Evolutionary conservation across 495 filamentous ascomycete genomes (phyloP).

Genomic region (Melanomma pulvis-pyrius): DNA sequence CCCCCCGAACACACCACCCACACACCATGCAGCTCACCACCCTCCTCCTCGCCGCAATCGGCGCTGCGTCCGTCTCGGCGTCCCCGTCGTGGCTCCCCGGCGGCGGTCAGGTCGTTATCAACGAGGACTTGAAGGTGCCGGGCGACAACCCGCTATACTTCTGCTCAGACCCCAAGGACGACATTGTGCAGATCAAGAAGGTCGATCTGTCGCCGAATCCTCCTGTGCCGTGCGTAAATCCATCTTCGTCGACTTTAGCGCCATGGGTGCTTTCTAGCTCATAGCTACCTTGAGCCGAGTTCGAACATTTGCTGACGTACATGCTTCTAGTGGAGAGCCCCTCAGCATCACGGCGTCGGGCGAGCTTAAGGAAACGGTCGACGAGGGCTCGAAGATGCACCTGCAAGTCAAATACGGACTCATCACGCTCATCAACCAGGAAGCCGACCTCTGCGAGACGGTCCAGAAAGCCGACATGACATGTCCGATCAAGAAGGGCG

Average conservation of each 20-base stretch:
- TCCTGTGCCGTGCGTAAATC: constrained; percentile 71
- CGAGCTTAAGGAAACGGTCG: constrained; percentile 65
- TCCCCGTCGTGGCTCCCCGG: constrained; percentile 25
- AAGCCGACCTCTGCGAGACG: constrained; percentile 83
- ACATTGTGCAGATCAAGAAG: constrained; percentile 72
- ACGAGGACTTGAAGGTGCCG: constrained; percentile 56
- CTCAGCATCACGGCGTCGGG: constrained; percentile 80
- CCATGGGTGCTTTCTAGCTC: neutral
- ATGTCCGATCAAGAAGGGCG: constrained; percentile 82
- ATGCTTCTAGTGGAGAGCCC: constrained; percentile 66
- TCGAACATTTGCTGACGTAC: neutral
- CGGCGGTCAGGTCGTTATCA: constrained; percentile 38
- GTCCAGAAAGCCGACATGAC: constrained; percentile 82
- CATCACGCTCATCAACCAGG: constrained; percentile 81
- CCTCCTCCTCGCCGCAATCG: constrained; percentile 23
- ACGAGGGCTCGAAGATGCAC: constrained; percentile 75
- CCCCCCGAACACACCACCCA: neutral
- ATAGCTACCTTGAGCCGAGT: neutral
- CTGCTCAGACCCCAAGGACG: constrained; percentile 63
- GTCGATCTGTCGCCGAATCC: constrained; percentile 87
- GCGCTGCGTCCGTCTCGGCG: constrained; percentile 21
- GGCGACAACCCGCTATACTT: constrained; percentile 76
- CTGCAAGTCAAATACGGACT: constrained; percentile 91
- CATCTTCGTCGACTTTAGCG: neutral
- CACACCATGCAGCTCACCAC: constrained; percentile 29